Evolutionary conservation across 108 stramenopile species (phyloP).

Genomic region (Chaetoceros muelleri): DNA sequence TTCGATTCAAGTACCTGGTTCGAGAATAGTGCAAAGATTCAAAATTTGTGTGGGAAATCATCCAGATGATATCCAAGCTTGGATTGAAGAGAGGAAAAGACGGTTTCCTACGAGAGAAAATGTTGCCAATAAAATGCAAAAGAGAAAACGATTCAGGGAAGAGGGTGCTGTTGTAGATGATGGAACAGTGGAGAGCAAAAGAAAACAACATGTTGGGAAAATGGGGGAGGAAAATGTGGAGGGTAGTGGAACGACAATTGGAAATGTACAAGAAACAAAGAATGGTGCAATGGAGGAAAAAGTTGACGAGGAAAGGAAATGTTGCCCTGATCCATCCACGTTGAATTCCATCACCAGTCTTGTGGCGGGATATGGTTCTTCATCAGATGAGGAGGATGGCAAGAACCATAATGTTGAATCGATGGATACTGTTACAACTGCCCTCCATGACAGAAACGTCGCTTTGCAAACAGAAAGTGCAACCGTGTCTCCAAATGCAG

Average conservation of each 20-base stretch:
- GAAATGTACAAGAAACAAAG: constrained; percentile 4
- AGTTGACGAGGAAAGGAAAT: constrained; percentile 2
- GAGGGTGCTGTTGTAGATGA: not conserved
- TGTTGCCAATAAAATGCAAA: constrained; percentile 2
- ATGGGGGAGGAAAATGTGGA: too few relatives aligned
- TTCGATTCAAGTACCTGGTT: constrained; percentile 63
- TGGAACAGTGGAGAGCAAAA: constrained; percentile 2
- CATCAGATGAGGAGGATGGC: constrained; percentile 34
- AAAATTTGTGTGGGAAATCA: constrained; percentile 82
- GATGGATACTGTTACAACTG: not conserved
- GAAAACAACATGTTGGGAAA: constrained; percentile 4
- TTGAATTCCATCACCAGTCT: constrained; percentile 42
- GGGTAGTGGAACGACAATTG: too few relatives aligned
- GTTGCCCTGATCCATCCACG: too few relatives aligned
- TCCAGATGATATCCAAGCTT: constrained; percentile 71
- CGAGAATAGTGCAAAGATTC: constrained; percentile 51
- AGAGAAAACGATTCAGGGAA: constrained; percentile 3
- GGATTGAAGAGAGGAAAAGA: constrained; percentile 75
- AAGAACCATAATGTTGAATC: too few relatives aligned
- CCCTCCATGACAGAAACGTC: too few relatives aligned
- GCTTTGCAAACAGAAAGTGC: too few relatives aligned
- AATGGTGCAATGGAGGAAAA: not conserved
- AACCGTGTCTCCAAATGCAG: too few relatives aligned
- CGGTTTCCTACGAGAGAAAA: constrained; percentile 41
- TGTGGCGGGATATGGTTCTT: constrained; percentile 73